Percentiles rank a stretch among this genome's conserved stretches.
Conservation (phyloP, 192 early-diverging fungal genomes). For the Oehlia diaphana region DNA sequence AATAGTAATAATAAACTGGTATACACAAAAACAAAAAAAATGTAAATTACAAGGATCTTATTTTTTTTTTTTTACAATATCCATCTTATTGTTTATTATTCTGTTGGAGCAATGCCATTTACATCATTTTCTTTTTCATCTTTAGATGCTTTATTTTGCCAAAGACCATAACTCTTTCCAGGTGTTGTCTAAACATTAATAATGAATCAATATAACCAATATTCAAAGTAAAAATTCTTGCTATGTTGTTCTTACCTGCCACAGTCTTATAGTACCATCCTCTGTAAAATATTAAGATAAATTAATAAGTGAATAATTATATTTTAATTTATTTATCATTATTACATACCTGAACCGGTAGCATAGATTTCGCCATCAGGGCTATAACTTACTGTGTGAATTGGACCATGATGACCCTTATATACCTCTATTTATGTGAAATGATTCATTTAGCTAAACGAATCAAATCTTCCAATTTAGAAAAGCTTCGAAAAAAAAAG, state of each 20-base stretch:
- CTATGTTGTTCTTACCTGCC: conserved; percentile 56
- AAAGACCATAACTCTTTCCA: conserved; percentile 78
- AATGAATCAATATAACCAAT: neutral
- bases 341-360: conserved; percentile 65
- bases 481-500: neutral
- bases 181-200: conserved; percentile 55
- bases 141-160: conserved; percentile 61
- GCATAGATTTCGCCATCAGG: conserved; percentile 92
- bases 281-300: conserved; percentile 44
- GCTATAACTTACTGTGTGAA: conserved; percentile 88
- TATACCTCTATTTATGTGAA: conserved; percentile 57
- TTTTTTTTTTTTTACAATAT: neutral
- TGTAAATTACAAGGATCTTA: too few species aligned
- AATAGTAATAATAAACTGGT: too few species aligned
- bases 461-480: neutral
- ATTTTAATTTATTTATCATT: neutral
- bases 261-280: conserved; percentile 89
- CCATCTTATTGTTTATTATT: neutral
- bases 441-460: neutral
- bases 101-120: conserved; percentile 21
- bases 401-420: conserved; percentile 90
- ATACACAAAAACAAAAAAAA: too few species aligned
- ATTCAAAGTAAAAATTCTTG: neutral
- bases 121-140: conserved; percentile 36
- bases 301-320: conserved; percentile 11